Evolutionary conservation across 2,329 filamentous ascomycete genomes (phyloP), one percentile per base, ranked within the genome.

Genomic region (Aspergillus neoniger): DNA sequence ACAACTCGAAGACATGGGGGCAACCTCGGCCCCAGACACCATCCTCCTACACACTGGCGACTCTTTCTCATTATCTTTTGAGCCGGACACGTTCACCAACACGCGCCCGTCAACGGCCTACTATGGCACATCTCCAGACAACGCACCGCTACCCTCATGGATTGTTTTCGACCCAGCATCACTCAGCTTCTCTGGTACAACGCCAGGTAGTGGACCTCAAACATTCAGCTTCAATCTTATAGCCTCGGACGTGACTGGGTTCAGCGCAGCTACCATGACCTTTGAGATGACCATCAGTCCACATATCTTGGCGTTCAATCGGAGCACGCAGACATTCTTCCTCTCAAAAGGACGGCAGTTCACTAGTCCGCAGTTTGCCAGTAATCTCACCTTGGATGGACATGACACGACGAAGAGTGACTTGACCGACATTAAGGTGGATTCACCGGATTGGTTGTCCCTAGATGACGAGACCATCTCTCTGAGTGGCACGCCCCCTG

Each of bases 141-240:
- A 91, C 69, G 91, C 90, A n/a, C 92, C 92, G 38, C 79, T 96
- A 38, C 92, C 92, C 19, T 88, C 91, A 0, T 96, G 92, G 92
- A 80, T 96, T 48, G 79, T 79, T n/a, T 96, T 96, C 69, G 85
- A 95, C 66, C 72, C 83, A 1, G 72, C 72, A 2, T 81, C 76
- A 0, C 77, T 96, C 41, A 82, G 82, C 0, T 96, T 96, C 68
- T 85, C 84, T 1, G 92, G 92, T 23, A 85, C 77, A 36, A 89
- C 89, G 2, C 92, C 91, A 1, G 78, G 86, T 0, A 86, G 85
- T 28, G 86, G 87, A 7, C 88, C 91, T 3, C 89, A 96, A 70
- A 83, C 80, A 0, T 95, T 92, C 69, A 83, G 83, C 19, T 83
- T 96, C 59, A 82, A 86, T 62, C 79, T 96, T 6, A 86, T 95